Evolutionary conservation across 1,139 yeast genomes (phyloP).

Genomic region (Scheffersomyces stambukii): DNA sequence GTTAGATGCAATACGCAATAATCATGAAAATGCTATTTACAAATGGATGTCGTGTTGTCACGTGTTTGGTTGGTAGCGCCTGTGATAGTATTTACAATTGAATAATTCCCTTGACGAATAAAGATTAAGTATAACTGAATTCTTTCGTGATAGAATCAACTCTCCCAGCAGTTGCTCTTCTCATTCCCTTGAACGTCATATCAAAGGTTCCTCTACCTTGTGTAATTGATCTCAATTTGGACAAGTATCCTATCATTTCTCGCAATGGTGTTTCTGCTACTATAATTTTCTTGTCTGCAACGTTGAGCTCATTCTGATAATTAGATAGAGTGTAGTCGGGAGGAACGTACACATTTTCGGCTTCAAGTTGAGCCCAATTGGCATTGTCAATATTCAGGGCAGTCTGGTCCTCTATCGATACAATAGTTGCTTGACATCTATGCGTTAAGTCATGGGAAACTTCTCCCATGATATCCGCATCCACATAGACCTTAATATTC

Average conservation of each 20-base stretch:
- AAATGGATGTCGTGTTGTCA: too few relatives aligned
- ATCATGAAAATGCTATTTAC: too few relatives aligned
- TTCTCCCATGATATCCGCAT: slow-evolving; percentile 71
- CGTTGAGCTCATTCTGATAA: slow-evolving; percentile 8
- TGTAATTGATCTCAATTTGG: slow-evolving; percentile 73
- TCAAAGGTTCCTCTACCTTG: slow-evolving; percentile 86
- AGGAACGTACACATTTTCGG: slow-evolving; percentile 54
- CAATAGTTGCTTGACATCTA: slow-evolving; percentile 69
- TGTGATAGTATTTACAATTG: too few relatives aligned
- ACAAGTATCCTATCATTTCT: slow-evolving; percentile 87
- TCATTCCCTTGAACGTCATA: slow-evolving; percentile 76
- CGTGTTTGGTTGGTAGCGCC: too few relatives aligned
- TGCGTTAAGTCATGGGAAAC: slow-evolving; percentile 74
- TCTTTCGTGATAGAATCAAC: slow-evolving; percentile 17
- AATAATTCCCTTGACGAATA: slow-evolving; percentile 6
- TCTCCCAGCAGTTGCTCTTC: slow-evolving; percentile 49
- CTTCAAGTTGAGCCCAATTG: slow-evolving; percentile 47
- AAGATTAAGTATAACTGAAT: not conserved
- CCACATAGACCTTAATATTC: slow-evolving; percentile 67
- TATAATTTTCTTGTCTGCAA: slow-evolving; percentile 50
- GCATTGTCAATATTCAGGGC: slow-evolving; percentile 35
- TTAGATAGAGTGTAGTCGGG: slow-evolving; percentile 45
- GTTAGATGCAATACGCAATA: too few relatives aligned
- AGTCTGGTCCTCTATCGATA: slow-evolving; percentile 56
- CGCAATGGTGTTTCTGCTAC: slow-evolving; percentile 78